Evolutionary conservation across 768 basidiomycete genomes (phyloP).

Genomic region (Russula dissimulans): DNA sequence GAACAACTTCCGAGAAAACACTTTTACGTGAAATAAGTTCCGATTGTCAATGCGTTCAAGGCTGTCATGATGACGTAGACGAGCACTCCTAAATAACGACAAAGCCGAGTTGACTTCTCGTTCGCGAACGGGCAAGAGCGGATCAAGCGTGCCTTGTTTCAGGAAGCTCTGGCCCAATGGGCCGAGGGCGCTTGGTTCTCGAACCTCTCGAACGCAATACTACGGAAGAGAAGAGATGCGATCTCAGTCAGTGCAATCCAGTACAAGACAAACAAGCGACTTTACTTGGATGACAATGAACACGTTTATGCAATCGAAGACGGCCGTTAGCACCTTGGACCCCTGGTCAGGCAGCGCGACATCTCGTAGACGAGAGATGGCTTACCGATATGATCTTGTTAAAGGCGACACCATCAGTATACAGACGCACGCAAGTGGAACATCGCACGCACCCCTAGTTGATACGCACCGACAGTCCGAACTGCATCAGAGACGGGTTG

Average conservation of each 20-base stretch:
- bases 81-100: constrained; percentile 6
- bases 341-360: neutral
- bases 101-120: neutral
- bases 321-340: neutral
- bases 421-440: neutral
- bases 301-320: constrained; percentile 13
- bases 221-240: neutral
- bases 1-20: no score
- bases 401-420: neutral
- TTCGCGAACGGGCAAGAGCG: neutral
- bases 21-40: constrained; percentile 11
- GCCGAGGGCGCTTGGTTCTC: constrained; percentile 4
- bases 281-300: constrained; percentile 6
- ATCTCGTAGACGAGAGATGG: no score
- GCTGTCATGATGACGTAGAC: constrained; percentile 16
- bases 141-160: constrained; percentile 13
- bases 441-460: constrained; percentile 8
- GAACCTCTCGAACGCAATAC: constrained; percentile 13
- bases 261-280: neutral
- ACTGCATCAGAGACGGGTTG: neutral
- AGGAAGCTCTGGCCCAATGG: constrained; percentile 13
- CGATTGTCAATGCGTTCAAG: constrained; percentile 17
- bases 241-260: neutral
- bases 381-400: constrained; percentile 8
- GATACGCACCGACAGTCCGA: constrained; percentile 2